Percentiles rank a stretch among this genome's conserved stretches.
phyloP scores from a whole-genome alignment of 768 basidiomycete genomes.

The Infundibulicybe gibba region DNA sequence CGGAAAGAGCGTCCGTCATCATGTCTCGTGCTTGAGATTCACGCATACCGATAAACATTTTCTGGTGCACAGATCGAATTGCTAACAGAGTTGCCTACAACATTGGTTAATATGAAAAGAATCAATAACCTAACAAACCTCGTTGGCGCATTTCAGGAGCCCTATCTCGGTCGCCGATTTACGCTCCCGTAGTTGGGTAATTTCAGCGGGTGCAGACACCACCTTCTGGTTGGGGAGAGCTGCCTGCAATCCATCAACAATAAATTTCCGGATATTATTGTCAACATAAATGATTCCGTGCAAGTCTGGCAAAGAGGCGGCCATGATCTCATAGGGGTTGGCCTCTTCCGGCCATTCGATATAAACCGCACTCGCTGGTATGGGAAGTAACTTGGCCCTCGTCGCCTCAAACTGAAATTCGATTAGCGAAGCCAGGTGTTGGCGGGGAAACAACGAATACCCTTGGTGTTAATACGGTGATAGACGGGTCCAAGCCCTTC shows the following conservation, averaged over 20 bases:
- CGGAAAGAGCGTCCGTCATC: slow-evolving; percentile 48
- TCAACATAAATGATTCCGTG: slow-evolving; percentile 54
- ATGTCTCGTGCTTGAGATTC: slow-evolving; percentile 69
- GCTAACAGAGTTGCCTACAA: slow-evolving; percentile 73
- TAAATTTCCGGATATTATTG: slow-evolving; percentile 55
- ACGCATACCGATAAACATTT: slow-evolving; percentile 66
- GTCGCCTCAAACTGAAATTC: slow-evolving; percentile 56
- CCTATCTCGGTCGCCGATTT: slow-evolving; percentile 71
- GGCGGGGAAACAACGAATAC: slow-evolving; percentile 9
- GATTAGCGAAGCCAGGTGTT: not conserved
- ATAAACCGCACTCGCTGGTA: slow-evolving; percentile 49
- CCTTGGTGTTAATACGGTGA: slow-evolving; percentile 60
- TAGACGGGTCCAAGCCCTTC: too few species aligned
- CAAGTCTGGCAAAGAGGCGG: slow-evolving; percentile 14
- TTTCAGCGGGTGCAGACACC: slow-evolving; percentile 45
- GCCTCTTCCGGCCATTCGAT: slow-evolving; percentile 67
- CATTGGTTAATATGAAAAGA: not conserved
- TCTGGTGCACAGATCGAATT: slow-evolving; percentile 59
- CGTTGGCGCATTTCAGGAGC: slow-evolving; percentile 74
- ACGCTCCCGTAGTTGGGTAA: slow-evolving; percentile 65
- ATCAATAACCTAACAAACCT: slow-evolving; percentile 41
- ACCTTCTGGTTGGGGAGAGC: slow-evolving; percentile 36
- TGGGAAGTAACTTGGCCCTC: slow-evolving; percentile 56
- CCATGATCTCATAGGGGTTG: slow-evolving; percentile 46
- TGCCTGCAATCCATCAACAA: slow-evolving; percentile 56